phyloP scores from a whole-genome alignment of 306 rosid species.

The Glycine latifolia region DNA sequence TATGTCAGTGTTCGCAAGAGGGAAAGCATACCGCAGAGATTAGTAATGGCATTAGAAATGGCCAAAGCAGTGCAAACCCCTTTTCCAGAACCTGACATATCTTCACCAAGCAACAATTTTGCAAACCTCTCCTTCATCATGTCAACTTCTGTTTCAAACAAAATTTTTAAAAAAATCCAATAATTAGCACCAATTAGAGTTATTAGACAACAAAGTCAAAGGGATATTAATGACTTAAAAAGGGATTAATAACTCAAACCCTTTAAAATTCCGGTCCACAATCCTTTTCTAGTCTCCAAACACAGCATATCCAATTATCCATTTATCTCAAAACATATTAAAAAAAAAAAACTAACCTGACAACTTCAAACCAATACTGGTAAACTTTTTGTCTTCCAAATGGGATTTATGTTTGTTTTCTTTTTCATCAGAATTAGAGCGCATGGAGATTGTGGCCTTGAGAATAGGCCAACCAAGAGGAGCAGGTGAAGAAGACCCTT shows the following conservation, averaged over 20 bases:
- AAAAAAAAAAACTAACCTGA: slow-evolving; percentile 62
- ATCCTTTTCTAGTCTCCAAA: slow-evolving; percentile 4
- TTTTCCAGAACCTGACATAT: slow-evolving; percentile 97
- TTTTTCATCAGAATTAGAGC: slow-evolving; percentile 58
- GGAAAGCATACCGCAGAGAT: slow-evolving; percentile 78
- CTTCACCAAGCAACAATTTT: slow-evolving; percentile 94
- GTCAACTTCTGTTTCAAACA: slow-evolving; percentile 60
- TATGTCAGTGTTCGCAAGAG: neutral
- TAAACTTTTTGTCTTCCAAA: slow-evolving; percentile 51
- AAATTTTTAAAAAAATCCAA: slow-evolving; percentile 12
- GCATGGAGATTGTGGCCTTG: slow-evolving; percentile 69
- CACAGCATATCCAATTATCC: neutral
- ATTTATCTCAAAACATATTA: neutral
- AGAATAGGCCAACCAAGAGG: slow-evolving; percentile 97
- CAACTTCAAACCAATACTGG: slow-evolving; percentile 54
- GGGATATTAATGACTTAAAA: slow-evolving; percentile 21
- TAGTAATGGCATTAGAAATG: slow-evolving; percentile 91
- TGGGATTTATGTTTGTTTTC: slow-evolving; percentile 44
- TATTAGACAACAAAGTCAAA: slow-evolving; percentile 10
- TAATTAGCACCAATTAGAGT: slow-evolving; percentile 22
- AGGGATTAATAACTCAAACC: slow-evolving; percentile 8
- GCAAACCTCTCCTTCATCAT: slow-evolving; percentile 96
- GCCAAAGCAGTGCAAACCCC: slow-evolving; percentile 95
- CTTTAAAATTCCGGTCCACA: neutral
- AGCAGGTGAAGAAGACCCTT: slow-evolving; percentile 67